Conservation (phyloP, 129 eudicot genomes). For the Rutidosis leptorrhynchoides region DNA sequence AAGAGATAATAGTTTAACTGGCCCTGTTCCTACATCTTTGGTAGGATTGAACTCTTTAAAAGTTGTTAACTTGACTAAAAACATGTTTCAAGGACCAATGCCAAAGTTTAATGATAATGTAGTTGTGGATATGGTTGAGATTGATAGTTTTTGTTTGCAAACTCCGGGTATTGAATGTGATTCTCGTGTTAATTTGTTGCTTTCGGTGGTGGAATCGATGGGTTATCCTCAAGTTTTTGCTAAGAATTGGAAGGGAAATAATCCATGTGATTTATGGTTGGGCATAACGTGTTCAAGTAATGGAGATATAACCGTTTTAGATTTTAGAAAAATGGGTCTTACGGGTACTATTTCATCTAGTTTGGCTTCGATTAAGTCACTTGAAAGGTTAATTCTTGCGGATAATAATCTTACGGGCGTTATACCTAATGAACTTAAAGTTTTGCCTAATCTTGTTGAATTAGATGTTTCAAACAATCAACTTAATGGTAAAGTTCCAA, state of each 20-base stretch:
- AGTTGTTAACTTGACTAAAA: conserved; percentile 67
- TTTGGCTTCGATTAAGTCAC: conserved; percentile 57
- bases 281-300: conserved; percentile 57
- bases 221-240: conserved; percentile 67
- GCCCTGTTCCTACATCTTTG: conserved; percentile 63
- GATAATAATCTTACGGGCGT: conserved; percentile 56
- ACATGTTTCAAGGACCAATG: conserved; percentile 76
- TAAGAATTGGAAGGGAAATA: conserved; percentile 70
- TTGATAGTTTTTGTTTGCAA: conserved; percentile 52
- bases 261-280: conserved; percentile 77
- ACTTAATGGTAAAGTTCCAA: conserved; percentile 57
- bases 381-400: conserved; percentile 56
- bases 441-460: conserved; percentile 43
- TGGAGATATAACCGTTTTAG: conserved; percentile 50
- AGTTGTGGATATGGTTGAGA: conserved; percentile 44
- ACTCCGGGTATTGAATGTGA: conserved; percentile 61
- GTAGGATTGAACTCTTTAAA: conserved; percentile 45
- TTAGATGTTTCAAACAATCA: conserved; percentile 69
- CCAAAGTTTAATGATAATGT: conserved; percentile 58
- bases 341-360: conserved; percentile 62
- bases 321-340: conserved; percentile 46
- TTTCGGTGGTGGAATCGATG: conserved; percentile 59
- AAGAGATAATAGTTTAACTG: conserved; percentile 66
- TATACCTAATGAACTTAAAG: conserved; percentile 51
- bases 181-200: conserved; percentile 45